Evolutionary conservation across 352 stramenopile species (phyloP), one percentile per base, ranked within the genome.

Genomic region (Phytopythium ostracodes): DNA sequence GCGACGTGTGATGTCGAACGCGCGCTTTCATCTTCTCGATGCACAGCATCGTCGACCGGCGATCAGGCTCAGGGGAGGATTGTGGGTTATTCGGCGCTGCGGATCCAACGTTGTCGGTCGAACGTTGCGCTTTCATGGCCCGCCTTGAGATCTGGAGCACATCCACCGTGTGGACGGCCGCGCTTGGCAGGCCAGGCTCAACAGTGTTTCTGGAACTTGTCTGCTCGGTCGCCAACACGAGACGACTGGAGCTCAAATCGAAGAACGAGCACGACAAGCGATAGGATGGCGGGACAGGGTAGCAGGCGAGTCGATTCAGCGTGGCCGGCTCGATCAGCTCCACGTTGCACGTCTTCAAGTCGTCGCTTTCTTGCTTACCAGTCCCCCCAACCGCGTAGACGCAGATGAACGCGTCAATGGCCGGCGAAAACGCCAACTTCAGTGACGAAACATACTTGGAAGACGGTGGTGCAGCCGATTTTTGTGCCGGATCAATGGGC

Each of bases 311-410:
- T 38, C 82, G 79, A 24, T 76, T 68, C 47, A 94, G 70, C 22
- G 82, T 77, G 12, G 66, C 73, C 6, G 84, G 79, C 53, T 94
- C 82, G 33, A 94, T 46, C n/a, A 92, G 68, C 27, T 87, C 50
- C 5, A 92, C 68, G 20, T 61, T 73, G 55, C 84, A 86, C 31
- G 57, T 68, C 3, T 69, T 60, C 22, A 31, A 18, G 52, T 33
- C 46, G 40, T 52, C 27, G 35, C 64, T 50, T 29, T 35, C 11
- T n/a, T 36, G 63, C n/a, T 56, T 17, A 7, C 33, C 18, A 20
- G 59, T 25, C 11, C 64, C 27, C 42, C 71, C 38, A 22, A 68
- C 64, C 14, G 57, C 77, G 60, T 88, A 89, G 12, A 89, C 75
- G 50, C 80, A 89, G 17, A 93, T 36, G 47, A 84, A 91, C 36